Conservation (phyloP, 805 yeast genomes). For the Ascoidea asiatica region DNA sequence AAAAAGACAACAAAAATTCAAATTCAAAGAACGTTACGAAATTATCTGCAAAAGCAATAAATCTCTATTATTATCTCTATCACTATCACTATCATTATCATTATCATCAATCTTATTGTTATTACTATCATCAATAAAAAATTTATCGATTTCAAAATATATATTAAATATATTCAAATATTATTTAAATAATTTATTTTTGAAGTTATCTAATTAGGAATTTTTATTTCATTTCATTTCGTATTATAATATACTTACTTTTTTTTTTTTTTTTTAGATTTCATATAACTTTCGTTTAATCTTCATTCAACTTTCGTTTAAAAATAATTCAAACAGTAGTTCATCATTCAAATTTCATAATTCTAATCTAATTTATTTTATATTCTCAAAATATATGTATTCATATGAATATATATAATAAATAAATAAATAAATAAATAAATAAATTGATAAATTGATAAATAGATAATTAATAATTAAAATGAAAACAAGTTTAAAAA, state of each 20-base stretch:
- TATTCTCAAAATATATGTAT: neutral
- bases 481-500: constrained; percentile 9
- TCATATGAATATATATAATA: neutral
- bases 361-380: neutral
- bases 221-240: neutral
- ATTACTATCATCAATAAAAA: neutral
- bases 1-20: too few relatives aligned
- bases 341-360: neutral
- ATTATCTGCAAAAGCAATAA: too few relatives aligned
- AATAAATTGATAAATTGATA: too few relatives aligned
- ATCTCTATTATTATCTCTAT: too few relatives aligned
- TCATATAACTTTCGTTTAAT: constrained; percentile 3
- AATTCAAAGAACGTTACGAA: too few relatives aligned
- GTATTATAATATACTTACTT: neutral
- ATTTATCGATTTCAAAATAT: neutral
- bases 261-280: neutral
- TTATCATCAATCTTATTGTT: too few relatives aligned
- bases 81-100: too few relatives aligned
- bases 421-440: too few relatives aligned
- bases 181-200: neutral
- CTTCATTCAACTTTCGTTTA: constrained; percentile 2
- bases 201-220: neutral
- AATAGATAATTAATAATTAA: neutral
- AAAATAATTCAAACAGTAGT: neutral
- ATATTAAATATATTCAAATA: neutral